Base-by-base conservation (phyloP, 331 rosid genomes). In the Quercus tomentella region DNA sequence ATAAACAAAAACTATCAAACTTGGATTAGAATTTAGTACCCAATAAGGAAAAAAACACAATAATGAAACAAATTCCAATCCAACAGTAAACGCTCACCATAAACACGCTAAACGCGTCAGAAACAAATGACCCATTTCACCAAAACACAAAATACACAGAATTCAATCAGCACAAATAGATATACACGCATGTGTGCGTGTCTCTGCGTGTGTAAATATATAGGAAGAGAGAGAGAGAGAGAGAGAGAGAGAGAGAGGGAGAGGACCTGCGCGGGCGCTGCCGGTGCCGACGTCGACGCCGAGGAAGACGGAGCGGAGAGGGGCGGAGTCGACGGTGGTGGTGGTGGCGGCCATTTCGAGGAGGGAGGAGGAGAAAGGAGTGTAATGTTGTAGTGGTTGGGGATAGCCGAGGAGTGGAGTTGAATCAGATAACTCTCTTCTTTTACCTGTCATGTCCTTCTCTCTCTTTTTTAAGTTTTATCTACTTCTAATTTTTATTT, bases 281-380 rank as follows among this genome's bases (percentile, higher is more conserved):
- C 96, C 97, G 37, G 97, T 95, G 82, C 99, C 98, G 28, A 93
- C 99, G 79, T 95, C 97, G 70, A 95, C 88, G 61, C 99, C 98
- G 74, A 95, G 94, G 88, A 90, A 95, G 72, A 93, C 80, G 18
- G 88, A 73, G 74, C 90, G 91, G 58, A 11, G 41, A 77, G 86
- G 62, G 55, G 43, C 58, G 31, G 51, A 35, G 82, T 76, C 23
- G 56, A 14, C 54, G 54, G 80, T 2, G 11, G 43, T 17, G 37
- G 80, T 6, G 61, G 78, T 4, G 56, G 84, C 70, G 76, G 89
- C 37, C 97, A 92, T 95, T 74, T 88, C 88, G 77, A 82, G 18
- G 61, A 78, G 60, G 63, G 80, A 21, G 73, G 85, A 66, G 25
- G 4, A 76, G 37, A 28, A 17, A 67, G 66, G 22, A 75, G n/a